Base-by-base conservation (phyloP, 345 rosid genomes). In the Citrus glauca region DNA sequence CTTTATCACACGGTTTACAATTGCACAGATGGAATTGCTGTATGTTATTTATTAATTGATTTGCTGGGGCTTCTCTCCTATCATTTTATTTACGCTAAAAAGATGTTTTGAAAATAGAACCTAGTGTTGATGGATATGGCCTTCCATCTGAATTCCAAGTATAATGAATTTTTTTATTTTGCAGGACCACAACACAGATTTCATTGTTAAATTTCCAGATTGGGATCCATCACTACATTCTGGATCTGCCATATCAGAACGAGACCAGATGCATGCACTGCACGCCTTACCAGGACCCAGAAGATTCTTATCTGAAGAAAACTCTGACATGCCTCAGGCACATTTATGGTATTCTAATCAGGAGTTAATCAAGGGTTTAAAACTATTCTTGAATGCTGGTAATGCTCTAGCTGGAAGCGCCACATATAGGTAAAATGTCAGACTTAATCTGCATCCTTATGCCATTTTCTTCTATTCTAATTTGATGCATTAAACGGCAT, bases 161-260 rank as follows among this genome's bases (percentile, higher is more conserved):
- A 37, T 27, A 25, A 33, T 50, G 48, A 63, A 55, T 55, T 75
- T 81, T 48, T 77, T 65, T 40, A 78, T 72, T 80, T 70, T 87
- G 79, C 89, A 92, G 98, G 92, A 93, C 83, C 99, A 95, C 85
- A 95, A 95, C 88, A 92, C 81, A 27, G 99, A 95, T 86, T 95
- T 90, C 86, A 93, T 95, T 42, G 99, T 91, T 62, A 86, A 93
- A 82, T 80, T 95, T 82, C 98, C 99, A 1, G 96, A 95, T 81
- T 93, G 97, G 98, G 89, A 91, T 84, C 93, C 94, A 75, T 90
- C 98, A 38, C 32, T 40, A 53, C 45, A 62, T 76, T 85, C 85
- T 56, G 65, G 68, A 75, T 78, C 83, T 77, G 79, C 35, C 53
- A 13, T 65, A 38, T 77, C 80, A 4, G 83, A 90, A 28, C 82